These are phyloP conservation scores for Podospora pseudoanserina DNA, from an alignment of 495 filamentous ascomycete genomes.

Conservation along the genomic window DNA sequence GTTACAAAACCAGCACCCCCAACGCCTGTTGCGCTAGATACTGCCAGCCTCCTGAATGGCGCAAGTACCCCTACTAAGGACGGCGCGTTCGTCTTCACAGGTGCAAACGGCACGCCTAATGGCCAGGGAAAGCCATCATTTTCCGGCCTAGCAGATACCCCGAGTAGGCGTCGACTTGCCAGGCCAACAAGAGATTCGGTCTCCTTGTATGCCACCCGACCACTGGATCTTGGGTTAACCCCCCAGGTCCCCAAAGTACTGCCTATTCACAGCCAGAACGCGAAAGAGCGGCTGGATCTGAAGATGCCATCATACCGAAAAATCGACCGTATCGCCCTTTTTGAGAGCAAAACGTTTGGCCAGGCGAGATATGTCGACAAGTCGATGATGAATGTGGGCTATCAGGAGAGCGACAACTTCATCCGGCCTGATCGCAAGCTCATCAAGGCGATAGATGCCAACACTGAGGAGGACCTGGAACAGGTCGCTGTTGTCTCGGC, in stretches of 20 bases:
- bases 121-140: conserved; percentile 30
- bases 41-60: conserved; percentile 32
- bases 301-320: conserved; percentile 57
- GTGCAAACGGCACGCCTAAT: conserved; percentile 26
- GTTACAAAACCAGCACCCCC: conserved; percentile 44
- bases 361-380: conserved; percentile 70
- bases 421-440: conserved; percentile 70
- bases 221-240: conserved; percentile 33
- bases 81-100: conserved; percentile 5
- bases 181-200: conserved; percentile 48
- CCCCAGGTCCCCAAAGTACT: conserved; percentile 49
- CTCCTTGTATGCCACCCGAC: conserved; percentile 46
- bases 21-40: conserved; percentile 34
- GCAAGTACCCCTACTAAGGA: conserved; percentile 40
- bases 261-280: conserved; percentile 52
- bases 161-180: conserved; percentile 43
- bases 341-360: conserved; percentile 54
- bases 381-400: conserved; percentile 89
- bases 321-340: conserved; percentile 51
- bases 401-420: conserved; percentile 89
- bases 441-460: conserved; percentile 70
- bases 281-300: conserved; percentile 58
- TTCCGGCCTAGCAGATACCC: conserved; percentile 32
- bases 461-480: conserved; percentile 81
- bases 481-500: conserved; percentile 51